Base-by-base conservation (phyloP, 2,329 filamentous ascomycete species). In the Apiospora malaysiana region DNA sequence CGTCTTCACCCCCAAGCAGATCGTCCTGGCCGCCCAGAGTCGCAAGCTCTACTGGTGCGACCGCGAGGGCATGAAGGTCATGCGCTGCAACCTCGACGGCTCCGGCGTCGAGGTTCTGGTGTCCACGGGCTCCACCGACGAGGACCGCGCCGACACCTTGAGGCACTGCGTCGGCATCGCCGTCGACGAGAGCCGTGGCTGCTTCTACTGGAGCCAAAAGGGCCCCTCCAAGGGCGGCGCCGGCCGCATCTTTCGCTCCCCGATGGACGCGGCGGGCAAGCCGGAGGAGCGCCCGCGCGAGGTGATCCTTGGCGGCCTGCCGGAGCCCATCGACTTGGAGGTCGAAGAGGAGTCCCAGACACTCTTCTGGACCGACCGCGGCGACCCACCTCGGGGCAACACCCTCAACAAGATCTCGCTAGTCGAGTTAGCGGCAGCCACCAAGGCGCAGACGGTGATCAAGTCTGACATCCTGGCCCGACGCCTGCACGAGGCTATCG, bases 181-280 rank as follows among this genome's bases (percentile, higher is more conserved):
- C 0, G 80, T 91, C 0, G 83, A 84, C 3, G 78, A 79, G 0
- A 71, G 77, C 0, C 78, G 79, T 0, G 82, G 83, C 18, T 82
- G 84, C 56, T 81, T 91, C 65, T 90, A 87, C 81, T 91, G 89
- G 89, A 88, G 86, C 0, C 88, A 90, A 68, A 90, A 91, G 74
- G 89, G 89, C 0, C 79, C 82, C 0, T 82, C 84, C 3, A 90
- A 90, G 76, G 83, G 81, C 0, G 79, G 78, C 1, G 76, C 82
- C 51, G 89, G 89, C 0, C 82, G 85, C 4, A 89, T 91, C 59
- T 87, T 88, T 75, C 78, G 81, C 5, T 87, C 88, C 0, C 76
- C 79, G 21, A 78, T 89, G 0, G 45, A 72, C 0, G 73, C 80
- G 68, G 45, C 71, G 0, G 81, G 81, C 69, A 77, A 75, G n/a